Percentiles rank a stretch among this genome's conserved stretches.
phyloP scores from a whole-genome alignment of 2,329 filamentous ascomycete genomes.

The Zymoseptoria brevis region DNA sequence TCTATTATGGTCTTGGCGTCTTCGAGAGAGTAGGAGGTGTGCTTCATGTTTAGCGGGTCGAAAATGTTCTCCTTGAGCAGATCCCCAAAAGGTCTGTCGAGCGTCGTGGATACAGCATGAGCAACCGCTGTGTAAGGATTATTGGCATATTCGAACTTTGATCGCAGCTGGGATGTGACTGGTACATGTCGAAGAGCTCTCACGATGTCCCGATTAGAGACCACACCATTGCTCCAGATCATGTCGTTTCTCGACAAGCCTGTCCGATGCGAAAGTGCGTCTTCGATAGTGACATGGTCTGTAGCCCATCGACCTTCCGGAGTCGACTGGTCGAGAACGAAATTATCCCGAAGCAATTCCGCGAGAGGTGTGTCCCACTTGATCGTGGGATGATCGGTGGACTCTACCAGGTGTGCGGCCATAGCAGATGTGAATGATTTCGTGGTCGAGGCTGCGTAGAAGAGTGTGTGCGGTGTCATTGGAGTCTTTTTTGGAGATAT shows the following conservation, averaged over 20 bases:
- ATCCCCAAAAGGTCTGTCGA: constrained; percentile 26
- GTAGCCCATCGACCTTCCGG: constrained; percentile 18
- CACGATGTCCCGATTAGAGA: constrained; percentile 31
- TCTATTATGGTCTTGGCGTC: constrained; percentile 23
- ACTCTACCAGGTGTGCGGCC: constrained; percentile 20
- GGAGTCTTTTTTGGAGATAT: constrained; percentile 4
- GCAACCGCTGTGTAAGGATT: constrained; percentile 44
- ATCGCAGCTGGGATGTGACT: constrained; percentile 35
- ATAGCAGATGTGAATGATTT: constrained; percentile 27
- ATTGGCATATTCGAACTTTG: constrained; percentile 45
- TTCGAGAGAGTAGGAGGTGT: constrained; percentile 31
- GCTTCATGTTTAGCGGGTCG: constrained; percentile 35
- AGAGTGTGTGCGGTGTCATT: constrained; percentile 23
- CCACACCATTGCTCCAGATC: constrained; percentile 19
- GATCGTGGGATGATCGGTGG: constrained; percentile 21
- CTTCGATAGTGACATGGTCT: constrained; percentile 26
- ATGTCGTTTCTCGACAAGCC: constrained; percentile 30
- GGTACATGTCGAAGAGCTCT: constrained; percentile 35
- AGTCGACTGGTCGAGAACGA: constrained; percentile 25
- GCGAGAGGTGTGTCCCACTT: constrained; percentile 32
- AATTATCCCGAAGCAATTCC: constrained; percentile 29
- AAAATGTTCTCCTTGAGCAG: constrained; percentile 32
- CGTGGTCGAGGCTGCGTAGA: constrained; percentile 24
- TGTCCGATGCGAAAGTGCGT: constrained; percentile 31
- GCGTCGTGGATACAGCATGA: constrained; percentile 41